Evolutionary conservation across 1,139 yeast species (phyloP).

Genomic region (Kodamaea arcana): DNA sequence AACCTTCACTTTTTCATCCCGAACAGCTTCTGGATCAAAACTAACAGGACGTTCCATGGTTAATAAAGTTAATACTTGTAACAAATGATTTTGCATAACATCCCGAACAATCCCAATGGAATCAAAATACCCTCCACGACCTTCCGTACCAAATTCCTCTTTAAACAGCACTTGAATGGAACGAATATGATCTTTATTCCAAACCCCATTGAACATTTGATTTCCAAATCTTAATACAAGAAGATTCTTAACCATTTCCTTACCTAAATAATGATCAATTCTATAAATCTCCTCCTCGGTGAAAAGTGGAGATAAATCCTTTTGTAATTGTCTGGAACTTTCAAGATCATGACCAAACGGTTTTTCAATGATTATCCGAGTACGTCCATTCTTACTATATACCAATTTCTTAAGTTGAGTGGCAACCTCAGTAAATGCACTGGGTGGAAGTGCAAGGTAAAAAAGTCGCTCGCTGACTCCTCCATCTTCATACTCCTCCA

Average conservation of each 20-base stretch:
- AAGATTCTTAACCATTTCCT: slow-evolving; percentile 95
- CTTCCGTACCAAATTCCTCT: slow-evolving; percentile 97
- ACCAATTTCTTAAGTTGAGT: slow-evolving; percentile 63
- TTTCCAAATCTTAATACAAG: slow-evolving; percentile 87
- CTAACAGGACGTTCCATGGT: slow-evolving; percentile 96
- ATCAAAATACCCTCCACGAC: slow-evolving; percentile 98
- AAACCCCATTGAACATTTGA: slow-evolving; percentile 74
- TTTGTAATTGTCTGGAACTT: slow-evolving; percentile 73
- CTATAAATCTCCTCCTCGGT: slow-evolving; percentile 88
- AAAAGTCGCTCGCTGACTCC: slow-evolving; percentile 67
- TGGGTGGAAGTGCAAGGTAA: slow-evolving; percentile 93
- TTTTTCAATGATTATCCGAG: slow-evolving; percentile 88
- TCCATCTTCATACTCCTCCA: slow-evolving; percentile 54
- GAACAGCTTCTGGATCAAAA: slow-evolving; percentile 84
- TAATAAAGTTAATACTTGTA: slow-evolving; percentile 85
- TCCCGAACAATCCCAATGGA: slow-evolving; percentile 93
- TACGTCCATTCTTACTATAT: slow-evolving; percentile 60
- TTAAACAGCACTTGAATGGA: slow-evolving; percentile 87
- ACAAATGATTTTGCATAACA: slow-evolving; percentile 95
- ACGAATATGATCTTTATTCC: slow-evolving; percentile 78
- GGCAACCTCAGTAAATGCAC: slow-evolving; percentile 81
- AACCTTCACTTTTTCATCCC: slow-evolving; percentile 95
- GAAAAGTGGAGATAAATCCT: slow-evolving; percentile 77
- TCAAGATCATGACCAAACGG: slow-evolving; percentile 94
- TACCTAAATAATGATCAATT: slow-evolving; percentile 96